Percentiles rank a stretch among this genome's conserved stretches.
Evolutionary conservation across 225 moss, liverwort and hornwort genomes (phyloP).

Genomic region (Bryum argenteum): DNA sequence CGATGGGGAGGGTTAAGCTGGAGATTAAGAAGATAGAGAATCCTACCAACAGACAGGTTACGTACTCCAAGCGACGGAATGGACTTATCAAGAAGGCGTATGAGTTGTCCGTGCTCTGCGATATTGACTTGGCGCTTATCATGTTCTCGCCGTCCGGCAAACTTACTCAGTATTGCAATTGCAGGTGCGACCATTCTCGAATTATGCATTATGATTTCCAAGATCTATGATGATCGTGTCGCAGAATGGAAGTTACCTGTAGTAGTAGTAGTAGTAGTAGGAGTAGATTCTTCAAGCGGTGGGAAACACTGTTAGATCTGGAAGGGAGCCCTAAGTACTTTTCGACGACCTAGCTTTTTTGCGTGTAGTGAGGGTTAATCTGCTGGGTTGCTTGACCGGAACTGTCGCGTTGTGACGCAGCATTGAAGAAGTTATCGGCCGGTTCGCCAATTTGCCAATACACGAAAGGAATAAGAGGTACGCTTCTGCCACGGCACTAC

Average conservation of each 20-base stretch:
- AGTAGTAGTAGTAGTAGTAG: too few species aligned
- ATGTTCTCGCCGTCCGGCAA: conserved; percentile 70
- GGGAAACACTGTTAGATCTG: neutral
- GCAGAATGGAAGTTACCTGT: too few species aligned
- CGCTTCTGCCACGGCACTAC: neutral
- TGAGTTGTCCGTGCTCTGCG: conserved; percentile 64
- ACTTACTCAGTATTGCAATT: conserved; percentile 60
- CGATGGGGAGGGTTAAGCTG: conserved; percentile 63
- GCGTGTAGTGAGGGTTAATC: neutral
- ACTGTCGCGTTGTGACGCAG: conserved; percentile 39
- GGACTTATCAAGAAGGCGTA: conserved; percentile 71
- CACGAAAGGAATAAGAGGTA: conserved; percentile 64
- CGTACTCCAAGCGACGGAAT: conserved; percentile 66
- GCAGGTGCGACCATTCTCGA: conserved; percentile 41
- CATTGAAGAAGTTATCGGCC: conserved; percentile 61
- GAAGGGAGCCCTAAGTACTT: neutral
- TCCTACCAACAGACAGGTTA: conserved; percentile 63
- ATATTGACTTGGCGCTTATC: conserved; percentile 65
- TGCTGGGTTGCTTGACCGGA: conserved; percentile 5
- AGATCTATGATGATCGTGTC: neutral
- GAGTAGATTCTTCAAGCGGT: too few species aligned
- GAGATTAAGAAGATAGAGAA: conserved; percentile 75
- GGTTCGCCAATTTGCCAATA: conserved; percentile 61
- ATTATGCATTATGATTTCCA: neutral
- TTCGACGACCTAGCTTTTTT: neutral